Percentiles rank a stretch among this genome's conserved stretches.
These are phyloP conservation scores for Lactarius hengduanensis DNA, from an alignment of 768 basidiomycete genomes.

Conservation along the genomic window DNA sequence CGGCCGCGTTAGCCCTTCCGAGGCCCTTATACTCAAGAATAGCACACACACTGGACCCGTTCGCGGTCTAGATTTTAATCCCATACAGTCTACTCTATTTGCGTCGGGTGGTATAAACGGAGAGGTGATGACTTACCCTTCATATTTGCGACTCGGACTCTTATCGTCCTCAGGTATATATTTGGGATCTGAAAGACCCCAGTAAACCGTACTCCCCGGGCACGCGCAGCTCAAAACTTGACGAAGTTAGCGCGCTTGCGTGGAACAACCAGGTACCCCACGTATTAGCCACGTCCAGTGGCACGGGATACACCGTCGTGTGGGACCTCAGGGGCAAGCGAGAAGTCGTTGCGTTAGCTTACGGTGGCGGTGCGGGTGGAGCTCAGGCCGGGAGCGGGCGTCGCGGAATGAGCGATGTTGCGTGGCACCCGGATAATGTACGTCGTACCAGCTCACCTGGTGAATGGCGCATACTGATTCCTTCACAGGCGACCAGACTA, in stretches of 20 bases:
- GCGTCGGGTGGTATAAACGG: constrained; percentile 89
- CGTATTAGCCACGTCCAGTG: constrained; percentile 91
- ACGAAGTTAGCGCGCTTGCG: constrained; percentile 90
- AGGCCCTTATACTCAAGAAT: constrained; percentile 80
- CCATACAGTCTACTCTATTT: constrained; percentile 80
- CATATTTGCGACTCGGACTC: not conserved
- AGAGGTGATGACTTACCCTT: constrained; percentile 56
- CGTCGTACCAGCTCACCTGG: constrained; percentile 37
- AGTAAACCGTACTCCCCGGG: constrained; percentile 88
- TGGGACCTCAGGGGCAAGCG: constrained; percentile 95
- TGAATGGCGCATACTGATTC: not conserved
- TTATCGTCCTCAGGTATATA: constrained; percentile 66
- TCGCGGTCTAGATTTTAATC: constrained; percentile 92
- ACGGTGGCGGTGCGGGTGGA: constrained; percentile 77
- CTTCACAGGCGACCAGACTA: constrained; percentile 82
- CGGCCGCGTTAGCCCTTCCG: constrained; percentile 44
- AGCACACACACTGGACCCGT: constrained; percentile 91
- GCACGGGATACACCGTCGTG: constrained; percentile 92
- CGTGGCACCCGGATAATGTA: constrained; percentile 97
- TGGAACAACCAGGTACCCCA: constrained; percentile 97
- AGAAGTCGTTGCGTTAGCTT: constrained; percentile 89
- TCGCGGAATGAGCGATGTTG: constrained; percentile 95
- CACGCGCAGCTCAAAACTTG: constrained; percentile 77
- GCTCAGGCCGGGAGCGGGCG: constrained; percentile 76
- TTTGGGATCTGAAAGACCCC: constrained; percentile 94